These are phyloP conservation scores for Chimonanthus praecox DNA, from an alignment of 164 flowering plant genomes.

Conservation along the genomic window DNA sequence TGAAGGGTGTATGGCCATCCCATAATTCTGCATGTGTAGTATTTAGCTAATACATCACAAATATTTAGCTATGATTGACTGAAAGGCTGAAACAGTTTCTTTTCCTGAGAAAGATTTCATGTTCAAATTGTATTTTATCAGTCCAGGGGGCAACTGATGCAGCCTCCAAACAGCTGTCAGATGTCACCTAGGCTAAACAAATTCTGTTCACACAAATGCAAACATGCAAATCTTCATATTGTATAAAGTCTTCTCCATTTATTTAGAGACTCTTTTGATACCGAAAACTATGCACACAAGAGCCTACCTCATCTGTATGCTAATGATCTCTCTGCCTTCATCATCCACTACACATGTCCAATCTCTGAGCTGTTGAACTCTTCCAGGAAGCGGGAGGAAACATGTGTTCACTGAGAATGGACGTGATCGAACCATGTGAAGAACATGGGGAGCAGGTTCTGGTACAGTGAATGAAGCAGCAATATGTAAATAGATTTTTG, in stretches of 20 bases:
- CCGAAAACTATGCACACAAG: neutral
- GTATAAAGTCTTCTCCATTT: neutral
- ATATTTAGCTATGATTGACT: neutral
- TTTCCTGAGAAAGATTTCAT: neutral
- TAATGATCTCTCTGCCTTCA: conserved; percentile 46
- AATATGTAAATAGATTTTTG: conserved; percentile 53
- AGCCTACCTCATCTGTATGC: conserved; percentile 78
- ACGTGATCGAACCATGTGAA: conserved; percentile 48
- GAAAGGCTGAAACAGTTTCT: neutral
- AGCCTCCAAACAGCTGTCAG: too few species aligned
- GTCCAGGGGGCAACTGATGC: neutral
- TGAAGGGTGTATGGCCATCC: neutral
- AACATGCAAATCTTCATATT: neutral
- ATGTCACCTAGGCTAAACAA: too few species aligned
- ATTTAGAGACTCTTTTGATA: neutral
- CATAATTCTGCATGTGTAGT: too few species aligned
- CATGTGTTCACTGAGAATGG: conserved; percentile 41
- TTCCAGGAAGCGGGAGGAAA: conserved; percentile 44
- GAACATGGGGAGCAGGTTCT: conserved; percentile 33
- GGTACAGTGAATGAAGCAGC: conserved; percentile 74
- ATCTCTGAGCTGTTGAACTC: conserved; percentile 33
- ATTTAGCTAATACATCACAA: neutral
- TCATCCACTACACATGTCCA: conserved; percentile 55
- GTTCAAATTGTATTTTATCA: neutral
- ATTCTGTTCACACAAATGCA: neutral